phyloP scores from a whole-genome alignment of 345 rosid genomes.

The Boechera stricta region DNA sequence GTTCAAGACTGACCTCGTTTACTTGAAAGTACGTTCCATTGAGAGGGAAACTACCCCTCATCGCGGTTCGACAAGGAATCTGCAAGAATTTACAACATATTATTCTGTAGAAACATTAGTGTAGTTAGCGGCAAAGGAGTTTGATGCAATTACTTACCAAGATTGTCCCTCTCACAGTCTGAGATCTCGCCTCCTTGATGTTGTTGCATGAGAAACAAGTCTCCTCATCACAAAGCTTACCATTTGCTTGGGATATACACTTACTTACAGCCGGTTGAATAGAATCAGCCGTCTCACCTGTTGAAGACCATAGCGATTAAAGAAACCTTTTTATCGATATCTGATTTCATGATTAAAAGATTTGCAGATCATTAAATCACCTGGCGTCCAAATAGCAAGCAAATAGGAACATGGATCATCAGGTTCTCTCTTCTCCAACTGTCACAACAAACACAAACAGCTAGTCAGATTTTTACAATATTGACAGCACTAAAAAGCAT shows the following conservation, averaged over 20 bases:
- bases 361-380: slow-evolving; percentile 43
- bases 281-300: slow-evolving; percentile 90
- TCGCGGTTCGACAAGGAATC: slow-evolving; percentile 97
- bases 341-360: neutral
- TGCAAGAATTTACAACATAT: slow-evolving; percentile 38
- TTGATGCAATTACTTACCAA: slow-evolving; percentile 58
- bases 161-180: slow-evolving; percentile 83
- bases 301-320: slow-evolving; percentile 5
- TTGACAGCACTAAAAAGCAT: slow-evolving; percentile 38
- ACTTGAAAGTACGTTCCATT: slow-evolving; percentile 98
- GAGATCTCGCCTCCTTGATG: slow-evolving; percentile 67
- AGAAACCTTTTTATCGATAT: neutral
- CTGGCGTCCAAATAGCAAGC: slow-evolving; percentile 99
- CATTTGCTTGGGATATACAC: slow-evolving; percentile 60
- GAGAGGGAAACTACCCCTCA: slow-evolving; percentile 96
- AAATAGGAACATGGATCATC: slow-evolving; percentile 89
- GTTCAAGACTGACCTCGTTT: slow-evolving; percentile 65
- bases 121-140: slow-evolving; percentile 3
- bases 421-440: slow-evolving; percentile 81
- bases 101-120: neutral
- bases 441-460: slow-evolving; percentile 37
- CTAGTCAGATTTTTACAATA: slow-evolving; percentile 25
- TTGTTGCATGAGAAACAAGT: slow-evolving; percentile 82
- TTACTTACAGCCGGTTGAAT: slow-evolving; percentile 60
- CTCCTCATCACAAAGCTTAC: slow-evolving; percentile 56